Conservation (phyloP, 2,329 filamentous ascomycete species). For the Ophiocordyceps unilateralis region DNA sequence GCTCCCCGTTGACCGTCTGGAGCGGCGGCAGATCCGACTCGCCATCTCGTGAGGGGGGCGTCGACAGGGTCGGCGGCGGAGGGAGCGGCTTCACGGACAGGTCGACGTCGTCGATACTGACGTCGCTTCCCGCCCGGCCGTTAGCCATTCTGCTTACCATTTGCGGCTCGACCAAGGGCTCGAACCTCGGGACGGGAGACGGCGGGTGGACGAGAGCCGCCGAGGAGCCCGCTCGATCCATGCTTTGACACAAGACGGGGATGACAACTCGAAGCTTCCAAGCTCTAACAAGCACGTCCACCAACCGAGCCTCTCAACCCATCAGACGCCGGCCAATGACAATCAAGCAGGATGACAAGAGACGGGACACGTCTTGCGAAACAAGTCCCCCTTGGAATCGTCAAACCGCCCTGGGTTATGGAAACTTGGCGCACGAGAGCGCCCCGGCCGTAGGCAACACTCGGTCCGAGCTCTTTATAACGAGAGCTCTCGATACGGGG, state of each 20-base stretch:
- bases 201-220: not conserved
- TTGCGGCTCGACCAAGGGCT: not conserved
- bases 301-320: too few relatives aligned
- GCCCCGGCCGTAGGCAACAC: too few relatives aligned
- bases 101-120: constrained; percentile 3
- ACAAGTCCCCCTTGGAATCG: not conserved
- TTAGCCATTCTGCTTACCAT: not conserved
- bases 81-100: constrained; percentile 4
- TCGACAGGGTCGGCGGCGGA: not conserved
- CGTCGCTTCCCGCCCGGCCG: constrained; percentile 1
- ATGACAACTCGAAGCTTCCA: not conserved
- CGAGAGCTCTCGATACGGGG: too few relatives aligned
- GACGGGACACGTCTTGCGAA: too few relatives aligned
- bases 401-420: not conserved
- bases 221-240: not conserved
- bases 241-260: too few relatives aligned
- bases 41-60: not conserved
- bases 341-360: not conserved
- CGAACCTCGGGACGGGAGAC: constrained; percentile 1
- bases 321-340: not conserved
- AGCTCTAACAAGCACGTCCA: not conserved
- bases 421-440: too few relatives aligned
- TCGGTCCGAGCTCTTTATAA: too few relatives aligned
- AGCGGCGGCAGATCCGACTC: constrained; percentile 2
- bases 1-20: constrained; percentile 3